A percentile compares a stretch with the other conserved stretches of the same genome.
Conservation (phyloP, 768 basidiomycete species). For the Pleurotus giganteus region DNA sequence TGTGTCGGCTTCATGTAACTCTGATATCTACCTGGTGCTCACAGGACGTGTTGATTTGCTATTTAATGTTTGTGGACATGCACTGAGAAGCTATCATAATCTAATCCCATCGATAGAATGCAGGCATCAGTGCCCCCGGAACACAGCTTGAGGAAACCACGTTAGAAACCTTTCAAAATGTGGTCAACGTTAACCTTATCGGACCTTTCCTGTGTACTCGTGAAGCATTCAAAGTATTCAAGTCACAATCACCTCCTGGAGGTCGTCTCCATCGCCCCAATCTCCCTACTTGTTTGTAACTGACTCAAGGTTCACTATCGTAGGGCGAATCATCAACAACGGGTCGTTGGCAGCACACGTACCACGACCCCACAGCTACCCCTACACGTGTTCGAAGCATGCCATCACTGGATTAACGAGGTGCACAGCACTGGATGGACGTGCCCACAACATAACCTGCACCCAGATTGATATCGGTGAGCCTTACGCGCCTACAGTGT, state of each 20-base stretch:
- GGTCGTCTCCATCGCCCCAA: conserved; percentile 31
- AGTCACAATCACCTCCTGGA: conserved; percentile 67
- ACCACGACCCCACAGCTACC: conserved; percentile 58
- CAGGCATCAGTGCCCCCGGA: conserved; percentile 54
- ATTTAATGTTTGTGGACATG: conserved; percentile 62
- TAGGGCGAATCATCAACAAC: conserved; percentile 83
- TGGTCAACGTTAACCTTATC: conserved; percentile 70
- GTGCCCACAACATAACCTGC: conserved; percentile 68
- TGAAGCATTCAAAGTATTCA: conserved; percentile 74
- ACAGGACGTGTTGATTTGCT: conserved; percentile 68
- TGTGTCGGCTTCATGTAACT: conserved; percentile 1
- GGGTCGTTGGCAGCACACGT: conserved; percentile 74
- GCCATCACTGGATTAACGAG: conserved; percentile 78
- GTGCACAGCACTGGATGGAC: conserved; percentile 73
- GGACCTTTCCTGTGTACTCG: conserved; percentile 76
- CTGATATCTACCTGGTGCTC: conserved; percentile 4
- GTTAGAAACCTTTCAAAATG: conserved; percentile 58
- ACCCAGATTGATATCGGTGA: conserved; percentile 83
- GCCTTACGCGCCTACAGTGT: conserved; percentile 5
- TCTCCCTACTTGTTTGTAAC: background rate
- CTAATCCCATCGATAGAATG: conserved; percentile 56
- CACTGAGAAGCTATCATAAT: background rate
- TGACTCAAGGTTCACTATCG: background rate
- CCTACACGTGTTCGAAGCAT: conserved; percentile 82
- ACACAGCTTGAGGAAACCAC: conserved; percentile 59